Conservation (phyloP, 352 stramenopile species). For the Globisporangium canariense region DNA sequence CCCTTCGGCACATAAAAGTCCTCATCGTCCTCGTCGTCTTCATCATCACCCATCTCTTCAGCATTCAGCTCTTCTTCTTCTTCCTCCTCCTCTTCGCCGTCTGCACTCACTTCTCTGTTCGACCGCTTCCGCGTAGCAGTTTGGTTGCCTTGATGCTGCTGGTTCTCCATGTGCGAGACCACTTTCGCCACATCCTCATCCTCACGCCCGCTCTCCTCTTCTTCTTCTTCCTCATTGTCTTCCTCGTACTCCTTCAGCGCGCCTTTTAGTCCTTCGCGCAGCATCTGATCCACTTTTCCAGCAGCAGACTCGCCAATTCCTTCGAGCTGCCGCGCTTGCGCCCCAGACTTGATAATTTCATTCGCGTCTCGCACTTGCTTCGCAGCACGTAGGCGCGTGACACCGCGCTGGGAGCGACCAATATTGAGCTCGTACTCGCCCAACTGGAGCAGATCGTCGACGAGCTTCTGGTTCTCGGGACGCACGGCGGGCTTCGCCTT, state of each 20-base stretch:
- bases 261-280: constrained; percentile 42
- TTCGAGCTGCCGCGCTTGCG: constrained; percentile 49
- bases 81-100: constrained; percentile 1
- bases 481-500: constrained; percentile 27
- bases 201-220: constrained; percentile 8
- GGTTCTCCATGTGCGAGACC: neutral
- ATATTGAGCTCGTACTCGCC: constrained; percentile 52
- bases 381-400: constrained; percentile 55
- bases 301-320: constrained; percentile 42
- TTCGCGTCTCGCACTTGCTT: constrained; percentile 42
- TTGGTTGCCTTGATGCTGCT: neutral
- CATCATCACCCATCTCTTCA: no score
- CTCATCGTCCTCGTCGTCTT: neutral
- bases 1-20: neutral
- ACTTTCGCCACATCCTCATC: neutral
- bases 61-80: constrained; percentile 8
- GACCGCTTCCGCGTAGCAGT: neutral
- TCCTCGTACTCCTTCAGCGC: constrained; percentile 52
- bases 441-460: constrained; percentile 54
- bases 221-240: constrained; percentile 19
- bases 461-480: constrained; percentile 54
- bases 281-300: constrained; percentile 56
- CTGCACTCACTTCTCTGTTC: neutral
- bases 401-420: constrained; percentile 45
- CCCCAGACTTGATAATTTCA: constrained; percentile 51